Conservation (phyloP, 768 basidiomycete genomes). For the Lactarius hatsudake region DNA sequence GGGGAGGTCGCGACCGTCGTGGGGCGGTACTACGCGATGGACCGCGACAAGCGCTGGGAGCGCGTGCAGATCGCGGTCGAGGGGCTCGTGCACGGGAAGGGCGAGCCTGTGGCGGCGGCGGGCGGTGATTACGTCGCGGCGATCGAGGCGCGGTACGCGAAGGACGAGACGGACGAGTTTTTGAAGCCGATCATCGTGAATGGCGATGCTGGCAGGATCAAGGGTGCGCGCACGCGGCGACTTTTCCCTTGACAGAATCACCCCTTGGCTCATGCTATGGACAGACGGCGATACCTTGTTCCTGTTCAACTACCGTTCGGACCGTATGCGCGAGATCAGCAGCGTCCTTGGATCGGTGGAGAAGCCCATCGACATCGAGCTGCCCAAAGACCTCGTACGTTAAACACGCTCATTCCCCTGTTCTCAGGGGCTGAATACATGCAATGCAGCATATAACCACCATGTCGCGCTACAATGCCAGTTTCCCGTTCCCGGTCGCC, state of each 20-base stretch:
- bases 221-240: conserved; percentile 50
- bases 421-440: background rate
- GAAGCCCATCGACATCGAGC: conserved; percentile 77
- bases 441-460: conserved; percentile 74
- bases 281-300: conserved; percentile 85
- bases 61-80: conserved; percentile 87
- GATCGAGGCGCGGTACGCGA: conserved; percentile 72
- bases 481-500: conserved; percentile 85
- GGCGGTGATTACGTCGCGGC: conserved; percentile 58
- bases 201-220: conserved; percentile 73
- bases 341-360: conserved; percentile 76
- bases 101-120: conserved; percentile 60
- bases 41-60: conserved; percentile 96
- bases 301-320: conserved; percentile 97
- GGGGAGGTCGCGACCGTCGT: conserved; percentile 84
- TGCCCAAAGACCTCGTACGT: conserved; percentile 79
- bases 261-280: background rate
- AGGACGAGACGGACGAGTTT: conserved; percentile 92
- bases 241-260: no score
- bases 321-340: conserved; percentile 92
- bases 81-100: conserved; percentile 61
- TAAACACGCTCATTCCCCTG: background rate
- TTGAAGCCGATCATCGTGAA: conserved; percentile 91
- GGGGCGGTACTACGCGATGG: conserved; percentile 96
- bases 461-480: conserved; percentile 91